Base-by-base conservation (phyloP, 2,329 filamentous ascomycete species). In the Thermomyces lanuginosus region DNA sequence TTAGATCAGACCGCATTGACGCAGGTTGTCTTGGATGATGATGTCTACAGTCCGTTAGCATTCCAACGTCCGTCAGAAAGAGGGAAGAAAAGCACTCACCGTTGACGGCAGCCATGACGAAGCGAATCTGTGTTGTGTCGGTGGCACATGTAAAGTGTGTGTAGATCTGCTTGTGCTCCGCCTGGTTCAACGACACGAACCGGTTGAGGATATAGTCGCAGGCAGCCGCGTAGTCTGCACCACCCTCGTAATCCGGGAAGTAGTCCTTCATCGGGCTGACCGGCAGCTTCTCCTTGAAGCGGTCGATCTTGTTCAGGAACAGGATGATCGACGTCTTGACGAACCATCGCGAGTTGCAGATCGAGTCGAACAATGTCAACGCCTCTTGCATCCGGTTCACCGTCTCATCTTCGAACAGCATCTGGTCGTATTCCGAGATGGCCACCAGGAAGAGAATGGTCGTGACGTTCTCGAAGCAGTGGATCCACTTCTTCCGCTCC, bases 151-250 rank as follows among this genome's bases (percentile, higher is more conserved):
- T 98, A 61, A 98, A 98, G 60, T 95, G 89, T 33, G 89, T 98
- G 67, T 98, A 98, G 55, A 98, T 95, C 58, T 98, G 89, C 68
- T 98, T 98, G 29, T 83, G 92, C 64, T 95, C 89, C 55, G 93
- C 86, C 60, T 95, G 89, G 64, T 98, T 98, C 52, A 98, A 65
- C 52, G 80, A 89, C 46, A 95, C 89, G 58, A 98, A 98, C 51
- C 89, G 74, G 69, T 95, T 95, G 36, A 98, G 71, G 47, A 98
- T 95, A 62, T 98, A 98, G 57, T 98, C 86, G 62, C 89, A 98
- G 19, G 89, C 89, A 27, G 82, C 78, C 21, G 78, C 76, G 49
- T 98, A 98, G 58, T 98, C 86, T 42, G 92, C 78, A 43, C 89
- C 89, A 41, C 86, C 69, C 63, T 95, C 86, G 51, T 76, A 78